phyloP scores from a whole-genome alignment of 2,329 filamentous ascomycete genomes.

The Seiridium cupressi region DNA sequence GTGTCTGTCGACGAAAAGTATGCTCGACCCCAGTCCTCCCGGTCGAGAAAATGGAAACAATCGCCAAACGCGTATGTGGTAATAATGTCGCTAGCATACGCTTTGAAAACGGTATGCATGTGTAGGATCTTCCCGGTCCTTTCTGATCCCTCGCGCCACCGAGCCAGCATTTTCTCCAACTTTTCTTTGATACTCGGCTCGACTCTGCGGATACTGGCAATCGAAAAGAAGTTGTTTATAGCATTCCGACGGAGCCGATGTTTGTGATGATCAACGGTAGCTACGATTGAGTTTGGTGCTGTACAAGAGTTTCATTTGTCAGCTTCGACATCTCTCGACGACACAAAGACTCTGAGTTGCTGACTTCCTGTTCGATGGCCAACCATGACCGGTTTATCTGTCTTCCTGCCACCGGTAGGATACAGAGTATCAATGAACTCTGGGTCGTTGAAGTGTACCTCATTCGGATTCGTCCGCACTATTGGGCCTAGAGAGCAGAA shows the following conservation, averaged over 20 bases:
- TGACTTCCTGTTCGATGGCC: not conserved
- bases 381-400: not conserved
- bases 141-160: not conserved
- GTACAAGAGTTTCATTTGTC: too few species aligned
- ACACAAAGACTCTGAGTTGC: not conserved
- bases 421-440: not conserved
- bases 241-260: conserved; percentile 2
- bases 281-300: not conserved
- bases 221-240: not conserved
- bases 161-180: not conserved
- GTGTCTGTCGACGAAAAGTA: not conserved
- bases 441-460: not conserved
- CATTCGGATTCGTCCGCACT: not conserved
- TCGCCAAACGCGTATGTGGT: not conserved
- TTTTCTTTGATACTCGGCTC: not conserved
- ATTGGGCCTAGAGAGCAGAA: not conserved
- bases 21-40: not conserved
- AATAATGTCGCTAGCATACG: not conserved
- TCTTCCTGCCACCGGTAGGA: not conserved
- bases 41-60: not conserved
- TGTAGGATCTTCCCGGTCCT: not conserved
- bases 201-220: not conserved
- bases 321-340: too few species aligned
- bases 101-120: not conserved
- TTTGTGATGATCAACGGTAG: conserved; percentile 6